Base-by-base conservation (phyloP, 495 filamentous ascomycete genomes). In the Lentithecium fluviatile region DNA sequence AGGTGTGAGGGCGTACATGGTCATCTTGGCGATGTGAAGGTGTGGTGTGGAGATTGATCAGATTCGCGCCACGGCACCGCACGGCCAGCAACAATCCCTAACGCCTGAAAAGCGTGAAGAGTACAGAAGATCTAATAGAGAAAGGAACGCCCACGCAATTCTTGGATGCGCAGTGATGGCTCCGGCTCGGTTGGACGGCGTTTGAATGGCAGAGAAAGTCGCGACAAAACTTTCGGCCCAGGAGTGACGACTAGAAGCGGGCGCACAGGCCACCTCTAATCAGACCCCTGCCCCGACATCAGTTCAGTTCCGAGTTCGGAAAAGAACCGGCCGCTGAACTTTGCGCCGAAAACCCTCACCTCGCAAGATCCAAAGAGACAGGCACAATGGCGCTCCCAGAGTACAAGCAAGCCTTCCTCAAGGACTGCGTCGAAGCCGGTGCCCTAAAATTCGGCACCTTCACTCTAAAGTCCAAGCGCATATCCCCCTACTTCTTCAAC, bases 401-500 rank as follows among this genome's bases (percentile, higher is more conserved):
- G 21, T 75, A 74, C 76, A 91, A 89, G 77, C 69, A 80, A 52
- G 76, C 80, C 36, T 88, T 98, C 74, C 80, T 97, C 15, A 74
- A 82, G 46, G 81, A 88, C 42, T 82, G 89, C 71, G 80, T 94
- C 68, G 73, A 77, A 37, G 85, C 85, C 74, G 83, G 83, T 58
- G 85, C 90, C 73, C 85, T 97, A 57, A 87, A 86, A 42, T 96
- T 98, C 77, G 93, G 94, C 71, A 84, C 81, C 67, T 97, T 86
- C 79, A 85, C 84, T 55, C 81, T 98, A 63, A 98, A 98, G 75
- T 96, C 92, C 55, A 87, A 88, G 65, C 91, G 94, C 63, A 82
- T 85, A 69, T 96, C 91, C 6, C 92, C 94, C n/a, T 97, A 97
- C 83, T 97, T 98, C 82, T 95, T 97, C 86, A 95, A 94, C 75